Conservation (phyloP, 257 asterid species). For the Solanum piurae region DNA sequence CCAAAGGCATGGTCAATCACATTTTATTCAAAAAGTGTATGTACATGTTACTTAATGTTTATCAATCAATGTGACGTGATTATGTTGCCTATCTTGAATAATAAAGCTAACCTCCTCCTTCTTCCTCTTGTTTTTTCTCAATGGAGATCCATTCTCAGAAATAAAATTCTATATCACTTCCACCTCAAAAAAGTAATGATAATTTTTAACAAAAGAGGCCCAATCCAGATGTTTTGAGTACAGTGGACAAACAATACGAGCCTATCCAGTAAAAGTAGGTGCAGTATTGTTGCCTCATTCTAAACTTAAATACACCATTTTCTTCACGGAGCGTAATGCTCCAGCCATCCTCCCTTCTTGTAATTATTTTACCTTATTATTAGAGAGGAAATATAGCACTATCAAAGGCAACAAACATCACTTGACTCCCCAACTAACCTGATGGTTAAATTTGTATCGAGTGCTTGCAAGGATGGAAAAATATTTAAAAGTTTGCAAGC, state of each 20-base stretch:
- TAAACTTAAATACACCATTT: background rate
- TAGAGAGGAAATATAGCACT: background rate
- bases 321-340: background rate
- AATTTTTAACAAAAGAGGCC: background rate
- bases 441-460: background rate
- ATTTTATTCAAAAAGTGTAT: background rate
- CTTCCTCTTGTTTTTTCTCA: background rate
- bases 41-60: background rate
- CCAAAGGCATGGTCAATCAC: background rate
- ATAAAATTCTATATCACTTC: background rate
- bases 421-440: background rate
- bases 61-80: background rate
- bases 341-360: background rate
- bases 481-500: background rate
- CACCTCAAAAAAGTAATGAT: background rate
- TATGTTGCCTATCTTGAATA: background rate
- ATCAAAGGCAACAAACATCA: background rate
- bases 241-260: background rate
- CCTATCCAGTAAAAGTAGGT: background rate
- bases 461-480: background rate
- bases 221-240: background rate
- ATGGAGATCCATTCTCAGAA: background rate
- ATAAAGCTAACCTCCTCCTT: background rate
- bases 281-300: background rate
- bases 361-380: background rate